phyloP scores from a whole-genome alignment of 2,329 filamentous ascomycete genomes.

The Fusarium secorum region DNA sequence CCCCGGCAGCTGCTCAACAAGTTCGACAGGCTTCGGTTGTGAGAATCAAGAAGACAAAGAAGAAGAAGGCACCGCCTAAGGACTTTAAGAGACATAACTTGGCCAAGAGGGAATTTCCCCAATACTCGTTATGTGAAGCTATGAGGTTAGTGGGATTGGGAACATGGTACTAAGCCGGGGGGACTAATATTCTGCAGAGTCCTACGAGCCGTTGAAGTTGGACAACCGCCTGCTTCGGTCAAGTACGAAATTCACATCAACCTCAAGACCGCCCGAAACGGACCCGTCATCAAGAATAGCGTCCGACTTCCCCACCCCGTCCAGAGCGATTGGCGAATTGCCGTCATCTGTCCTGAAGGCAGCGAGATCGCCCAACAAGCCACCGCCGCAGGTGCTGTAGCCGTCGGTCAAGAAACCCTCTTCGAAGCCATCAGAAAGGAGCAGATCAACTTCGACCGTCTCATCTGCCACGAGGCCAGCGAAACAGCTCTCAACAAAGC shows the following conservation, averaged over 20 bases:
- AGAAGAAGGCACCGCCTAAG: constrained; percentile 70
- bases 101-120: constrained; percentile 66
- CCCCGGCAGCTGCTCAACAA: constrained; percentile 55
- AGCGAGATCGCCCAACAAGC: constrained; percentile 79
- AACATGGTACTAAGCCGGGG: background rate
- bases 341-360: constrained; percentile 87
- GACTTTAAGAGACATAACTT: constrained; percentile 72
- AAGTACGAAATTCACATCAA: constrained; percentile 93
- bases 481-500: constrained; percentile 83
- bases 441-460: constrained; percentile 85
- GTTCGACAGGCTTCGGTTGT: constrained; percentile 52
- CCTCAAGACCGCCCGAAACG: constrained; percentile 83
- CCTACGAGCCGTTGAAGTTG: constrained; percentile 91
- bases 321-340: constrained; percentile 86
- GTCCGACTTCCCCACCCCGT: constrained; percentile 89
- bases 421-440: constrained; percentile 80
- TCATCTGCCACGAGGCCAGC: constrained; percentile 84
- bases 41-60: constrained; percentile 60
- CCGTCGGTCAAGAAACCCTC: constrained; percentile 85
- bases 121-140: constrained; percentile 87
- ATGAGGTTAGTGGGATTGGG: constrained; percentile 72
- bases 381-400: constrained; percentile 76
- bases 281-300: constrained; percentile 85
- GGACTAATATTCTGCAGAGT: constrained; percentile 64
- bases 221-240: constrained; percentile 71